These are phyloP conservation scores for Ballota nigra DNA, from an alignment of 257 asterid genomes.

Conservation along the genomic window DNA sequence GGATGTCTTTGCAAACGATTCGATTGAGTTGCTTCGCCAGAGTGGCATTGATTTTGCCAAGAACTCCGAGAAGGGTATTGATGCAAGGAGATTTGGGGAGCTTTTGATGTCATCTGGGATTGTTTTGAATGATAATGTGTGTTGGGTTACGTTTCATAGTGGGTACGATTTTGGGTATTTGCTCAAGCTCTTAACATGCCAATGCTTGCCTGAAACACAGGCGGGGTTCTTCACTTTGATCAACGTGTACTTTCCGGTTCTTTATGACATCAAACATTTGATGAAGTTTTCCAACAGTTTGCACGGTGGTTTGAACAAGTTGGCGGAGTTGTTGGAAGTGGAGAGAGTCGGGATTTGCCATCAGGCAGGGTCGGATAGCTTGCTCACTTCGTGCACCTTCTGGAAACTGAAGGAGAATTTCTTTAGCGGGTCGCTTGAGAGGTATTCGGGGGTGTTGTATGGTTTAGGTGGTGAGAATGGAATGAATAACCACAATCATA, in stretches of 20 bases:
- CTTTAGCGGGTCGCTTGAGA: slow-evolving; percentile 66
- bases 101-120: slow-evolving; percentile 77
- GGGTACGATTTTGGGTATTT: slow-evolving; percentile 77
- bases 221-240: slow-evolving; percentile 52
- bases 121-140: slow-evolving; percentile 58
- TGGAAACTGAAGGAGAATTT: slow-evolving; percentile 63
- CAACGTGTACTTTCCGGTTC: slow-evolving; percentile 57
- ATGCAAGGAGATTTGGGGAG: slow-evolving; percentile 59
- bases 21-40: slow-evolving; percentile 58
- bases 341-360: slow-evolving; percentile 80
- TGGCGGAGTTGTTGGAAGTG: slow-evolving; percentile 67
- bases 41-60: slow-evolving; percentile 61
- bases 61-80: slow-evolving; percentile 57
- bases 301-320: slow-evolving; percentile 77
- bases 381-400: slow-evolving; percentile 66
- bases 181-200: slow-evolving; percentile 71
- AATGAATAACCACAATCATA: slow-evolving; percentile 36
- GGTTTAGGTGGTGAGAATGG: slow-evolving; percentile 72
- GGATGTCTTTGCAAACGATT: slow-evolving; percentile 63
- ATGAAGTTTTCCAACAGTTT: slow-evolving; percentile 72
- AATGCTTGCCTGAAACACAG: slow-evolving; percentile 57
- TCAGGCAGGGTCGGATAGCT: slow-evolving; percentile 84
- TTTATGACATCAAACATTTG: slow-evolving; percentile 68
- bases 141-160: slow-evolving; percentile 78
- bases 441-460: slow-evolving; percentile 67